These are phyloP conservation scores for Halenospora varia DNA, from an alignment of 495 filamentous ascomycete genomes.

Conservation along the genomic window DNA sequence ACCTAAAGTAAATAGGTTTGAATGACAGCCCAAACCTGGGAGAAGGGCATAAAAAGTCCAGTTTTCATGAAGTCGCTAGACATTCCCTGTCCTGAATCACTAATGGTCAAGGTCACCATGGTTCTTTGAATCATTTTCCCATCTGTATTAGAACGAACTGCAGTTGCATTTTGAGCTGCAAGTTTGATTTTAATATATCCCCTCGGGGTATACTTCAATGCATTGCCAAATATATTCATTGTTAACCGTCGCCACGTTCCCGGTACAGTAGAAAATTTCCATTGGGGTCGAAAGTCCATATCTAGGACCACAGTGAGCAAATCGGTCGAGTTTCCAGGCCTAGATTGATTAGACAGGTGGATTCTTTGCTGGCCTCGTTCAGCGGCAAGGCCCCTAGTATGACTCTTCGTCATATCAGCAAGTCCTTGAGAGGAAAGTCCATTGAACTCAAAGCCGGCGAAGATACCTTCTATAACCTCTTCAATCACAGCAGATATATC, in stretches of 20 bases:
- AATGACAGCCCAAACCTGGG: conserved; percentile 61
- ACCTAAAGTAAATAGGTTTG: conserved; percentile 26
- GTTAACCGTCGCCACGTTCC: conserved; percentile 64
- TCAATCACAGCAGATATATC: conserved; percentile 31
- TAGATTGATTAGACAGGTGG: neutral
- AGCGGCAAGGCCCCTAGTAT: neutral
- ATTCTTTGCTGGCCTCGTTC: neutral
- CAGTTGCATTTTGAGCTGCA: neutral
- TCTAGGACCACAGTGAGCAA: conserved; percentile 14
- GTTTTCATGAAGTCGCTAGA: conserved; percentile 59
- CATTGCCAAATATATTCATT: conserved; percentile 79
- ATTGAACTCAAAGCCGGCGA: conserved; percentile 39
- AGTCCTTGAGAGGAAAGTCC: conserved; percentile 14
- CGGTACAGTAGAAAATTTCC: conserved; percentile 36
- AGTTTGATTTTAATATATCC: conserved; percentile 52
- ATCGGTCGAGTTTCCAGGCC: neutral
- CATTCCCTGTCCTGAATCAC: conserved; percentile 49
- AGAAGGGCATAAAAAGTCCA: conserved; percentile 63
- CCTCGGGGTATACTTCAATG: conserved; percentile 68
- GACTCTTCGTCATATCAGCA: conserved; percentile 7
- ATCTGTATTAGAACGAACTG: neutral
- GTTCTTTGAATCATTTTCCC: conserved; percentile 6
- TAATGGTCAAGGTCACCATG: conserved; percentile 15
- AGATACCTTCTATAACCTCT: conserved; percentile 48
- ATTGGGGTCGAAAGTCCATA: conserved; percentile 18